phyloP scores from a whole-genome alignment of 768 basidiomycete species.

The Macrolepiota dolichaula region DNA sequence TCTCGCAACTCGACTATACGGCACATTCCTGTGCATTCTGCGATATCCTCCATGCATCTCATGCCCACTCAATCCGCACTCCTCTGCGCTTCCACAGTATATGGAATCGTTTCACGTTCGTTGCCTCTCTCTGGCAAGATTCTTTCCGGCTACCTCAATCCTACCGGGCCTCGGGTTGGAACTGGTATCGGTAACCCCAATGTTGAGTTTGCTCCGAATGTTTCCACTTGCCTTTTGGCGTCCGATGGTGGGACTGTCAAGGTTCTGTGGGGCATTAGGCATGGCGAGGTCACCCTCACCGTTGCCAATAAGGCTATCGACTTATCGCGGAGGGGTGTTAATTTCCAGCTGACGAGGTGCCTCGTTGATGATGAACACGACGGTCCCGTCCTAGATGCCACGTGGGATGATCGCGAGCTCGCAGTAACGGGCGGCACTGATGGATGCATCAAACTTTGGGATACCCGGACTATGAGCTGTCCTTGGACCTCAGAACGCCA shows the following conservation, averaged over 20 bases:
- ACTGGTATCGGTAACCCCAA: conserved; percentile 72
- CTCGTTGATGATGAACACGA: conserved; percentile 57
- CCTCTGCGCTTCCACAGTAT: conserved; percentile 58
- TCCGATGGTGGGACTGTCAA: conserved; percentile 66
- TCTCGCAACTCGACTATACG: conserved; percentile 58
- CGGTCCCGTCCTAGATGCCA: conserved; percentile 52
- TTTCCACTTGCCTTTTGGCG: conserved; percentile 53
- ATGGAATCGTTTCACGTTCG: conserved; percentile 73
- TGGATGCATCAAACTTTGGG: conserved; percentile 75
- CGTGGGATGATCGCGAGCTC: conserved; percentile 45
- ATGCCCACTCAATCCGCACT: conserved; percentile 56
- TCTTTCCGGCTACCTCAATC: conserved; percentile 66
- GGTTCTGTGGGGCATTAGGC: conserved; percentile 70
- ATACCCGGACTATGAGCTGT: conserved; percentile 47
- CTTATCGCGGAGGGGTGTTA: conserved; percentile 35
- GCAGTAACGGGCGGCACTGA: conserved; percentile 54
- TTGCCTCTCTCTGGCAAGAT: conserved; percentile 67
- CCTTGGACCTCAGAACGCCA: conserved; percentile 59
- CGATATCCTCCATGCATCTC: conserved; percentile 56
- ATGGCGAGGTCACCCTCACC: conserved; percentile 65
- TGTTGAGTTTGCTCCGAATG: conserved; percentile 66
- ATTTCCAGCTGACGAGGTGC: conserved; percentile 46
- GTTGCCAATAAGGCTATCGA: conserved; percentile 60
- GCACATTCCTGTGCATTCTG: conserved; percentile 60
- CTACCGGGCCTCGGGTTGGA: conserved; percentile 54